These are phyloP conservation scores for Parietaria judaica DNA, from an alignment of 306 rosid genomes.

Conservation along the genomic window DNA sequence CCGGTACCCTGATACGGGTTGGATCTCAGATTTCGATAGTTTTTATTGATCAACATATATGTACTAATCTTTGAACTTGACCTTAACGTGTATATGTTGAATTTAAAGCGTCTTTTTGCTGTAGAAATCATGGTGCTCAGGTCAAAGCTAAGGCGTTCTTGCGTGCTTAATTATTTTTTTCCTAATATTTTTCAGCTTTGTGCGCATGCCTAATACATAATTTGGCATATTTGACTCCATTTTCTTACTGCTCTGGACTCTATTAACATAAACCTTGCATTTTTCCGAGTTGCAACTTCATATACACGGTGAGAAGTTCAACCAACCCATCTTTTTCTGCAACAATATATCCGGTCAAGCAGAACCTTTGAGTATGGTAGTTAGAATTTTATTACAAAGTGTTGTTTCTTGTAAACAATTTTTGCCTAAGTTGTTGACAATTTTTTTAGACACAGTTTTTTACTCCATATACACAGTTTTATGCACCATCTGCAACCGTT, in stretches of 20 bases:
- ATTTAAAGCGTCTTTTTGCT: background rate
- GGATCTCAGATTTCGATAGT: too few species aligned
- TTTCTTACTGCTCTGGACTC: background rate
- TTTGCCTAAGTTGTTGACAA: too few species aligned
- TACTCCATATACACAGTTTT: too few species aligned
- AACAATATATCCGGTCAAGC: constrained; percentile 89
- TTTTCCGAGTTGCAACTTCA: constrained; percentile 52
- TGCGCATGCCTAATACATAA: background rate
- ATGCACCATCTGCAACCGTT: too few species aligned
- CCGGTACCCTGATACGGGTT: too few species aligned
- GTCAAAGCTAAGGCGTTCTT: constrained; percentile 42
- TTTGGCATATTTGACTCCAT: background rate
- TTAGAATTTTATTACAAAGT: background rate
- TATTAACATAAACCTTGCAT: background rate
- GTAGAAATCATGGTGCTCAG: constrained; percentile 53
- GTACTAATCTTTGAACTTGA: too few species aligned
- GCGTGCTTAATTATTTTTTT: background rate
- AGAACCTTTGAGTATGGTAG: constrained; percentile 65
- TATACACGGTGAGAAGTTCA: constrained; percentile 71
- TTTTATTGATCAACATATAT: too few species aligned
- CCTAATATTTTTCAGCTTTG: background rate
- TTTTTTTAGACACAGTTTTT: too few species aligned
- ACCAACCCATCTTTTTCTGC: constrained; percentile 95
- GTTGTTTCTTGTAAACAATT: background rate
- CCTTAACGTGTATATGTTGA: too few species aligned